Base-by-base conservation (phyloP, 2,329 filamentous ascomycete genomes). In the Bipolaris victoriae region DNA sequence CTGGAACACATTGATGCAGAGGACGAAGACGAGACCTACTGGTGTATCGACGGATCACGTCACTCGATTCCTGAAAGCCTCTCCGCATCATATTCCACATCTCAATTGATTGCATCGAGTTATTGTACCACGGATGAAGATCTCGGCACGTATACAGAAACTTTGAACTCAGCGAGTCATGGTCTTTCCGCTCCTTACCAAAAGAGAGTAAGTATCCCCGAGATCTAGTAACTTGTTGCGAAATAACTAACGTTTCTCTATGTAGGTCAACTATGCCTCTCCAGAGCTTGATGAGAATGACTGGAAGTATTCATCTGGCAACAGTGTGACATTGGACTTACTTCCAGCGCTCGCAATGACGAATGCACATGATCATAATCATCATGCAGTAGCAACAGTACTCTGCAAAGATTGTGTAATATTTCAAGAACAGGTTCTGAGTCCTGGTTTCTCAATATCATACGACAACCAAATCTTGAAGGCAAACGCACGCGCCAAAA, bases 241-340 rank as follows among this genome's bases (percentile, higher is more conserved):
- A 24, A 9, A 33, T 16, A 11, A 18, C 40, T 45, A 26, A 52
- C 20, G 13, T 18, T 4, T 4, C 10, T 18, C 16, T 24, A 5
- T 7, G 2, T 26, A 55, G 45, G n/a, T 35, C 18, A 36, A 50
- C 7, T 55, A 55, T 22, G 52, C 18, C 9, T 31, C n/a, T 37
- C 47, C 52, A 29, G 47, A 51, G 29, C 52, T 52, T n/a, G 54
- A 57, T 26, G 54, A 52, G 18, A 41, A 50, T 5, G 56, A 46
- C 18, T 50, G 52, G 40, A 51, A 24, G 26, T 46, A 46, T 33
- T 41, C 26, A 7, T 52, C 50, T n/a, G 41, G 41, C 7, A 46
- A 52, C 9, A 44, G 26, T 1, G 1, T 52, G 3, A 33, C 20
- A 1, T 31, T 15, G 13, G 2, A 2, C 13, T 22, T 52, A 9